Base-by-base conservation (phyloP, 2,329 filamentous ascomycete genomes). In the Mollisia scopiformis region DNA sequence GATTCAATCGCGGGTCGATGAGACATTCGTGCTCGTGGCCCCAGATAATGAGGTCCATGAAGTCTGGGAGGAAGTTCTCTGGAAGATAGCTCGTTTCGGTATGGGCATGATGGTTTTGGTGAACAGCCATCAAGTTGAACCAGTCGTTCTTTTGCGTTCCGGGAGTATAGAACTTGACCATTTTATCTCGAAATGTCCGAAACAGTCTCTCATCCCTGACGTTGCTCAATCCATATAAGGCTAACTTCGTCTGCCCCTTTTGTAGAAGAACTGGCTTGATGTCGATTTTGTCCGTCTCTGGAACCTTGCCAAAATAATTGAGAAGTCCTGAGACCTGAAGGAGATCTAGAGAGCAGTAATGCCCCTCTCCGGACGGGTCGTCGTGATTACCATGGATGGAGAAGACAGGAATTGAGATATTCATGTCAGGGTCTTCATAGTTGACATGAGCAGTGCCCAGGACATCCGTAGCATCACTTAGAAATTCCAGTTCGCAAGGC, bases 371-470 rank as follows among this genome's bases (percentile, higher is more conserved):
- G n/a, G 93, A 96, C 0, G 95, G 95, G 73, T 99, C 95, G 72
- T 99, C 95, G 74, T 99, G 95, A 72, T 99, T 99, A 49, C 95
- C 95, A 71, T 99, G 96, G 41, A 99, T 99, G 0, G 94, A 97
- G 74, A 99, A 99, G 28, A 99, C 93, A 0, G 95, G 95, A 58
- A 98, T 97, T 1, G 93, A 92, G 62, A 99, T 87, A 71, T 99
- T 99, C 76, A 99, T 97, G 70, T 99, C 92, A 25, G 92, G 87
- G 71, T 99, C 95, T 76, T 98, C 93, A 76, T 99, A 99, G 76
- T 99, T 99, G 76, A 97, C 94, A 74, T 97, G 91, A 53, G 92
- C 89, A 73, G 97, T 96, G 0, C 92, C 88, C 70, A 99, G 97
- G 64, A 94, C 91, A 70, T 96, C 91, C 68, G 88, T 92, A 7